Evolutionary conservation across 83 land plant species (phyloP).

Genomic region (Thuja plicata): DNA sequence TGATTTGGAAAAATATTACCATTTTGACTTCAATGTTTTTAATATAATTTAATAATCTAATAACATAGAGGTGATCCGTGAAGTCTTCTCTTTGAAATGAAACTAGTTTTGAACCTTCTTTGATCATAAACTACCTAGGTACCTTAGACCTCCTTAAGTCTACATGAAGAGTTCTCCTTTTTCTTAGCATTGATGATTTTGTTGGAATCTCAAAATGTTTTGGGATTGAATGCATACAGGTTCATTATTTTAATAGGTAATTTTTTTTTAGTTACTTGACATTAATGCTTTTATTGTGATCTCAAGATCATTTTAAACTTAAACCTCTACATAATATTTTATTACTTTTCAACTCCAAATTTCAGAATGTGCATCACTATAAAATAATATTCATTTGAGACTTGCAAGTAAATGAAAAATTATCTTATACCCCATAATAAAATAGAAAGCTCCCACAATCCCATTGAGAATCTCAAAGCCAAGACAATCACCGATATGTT

Average conservation of each 20-base stretch:
- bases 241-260: not conserved
- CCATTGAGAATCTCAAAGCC: too few relatives aligned
- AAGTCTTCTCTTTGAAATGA: not conserved
- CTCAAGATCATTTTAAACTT: too few relatives aligned
- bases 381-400: too few relatives aligned
- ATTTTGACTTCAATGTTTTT: not conserved
- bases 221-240: not conserved
- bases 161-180: not conserved
- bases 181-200: not conserved
- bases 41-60: not conserved
- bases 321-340: too few relatives aligned
- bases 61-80: not conserved
- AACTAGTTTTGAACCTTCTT: not conserved
- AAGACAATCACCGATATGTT: too few relatives aligned
- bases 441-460: too few relatives aligned
- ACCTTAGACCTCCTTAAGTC: not conserved
- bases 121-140: not conserved
- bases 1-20: not conserved
- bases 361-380: too few relatives aligned
- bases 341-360: too few relatives aligned
- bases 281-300: too few relatives aligned
- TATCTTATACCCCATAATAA: too few relatives aligned
- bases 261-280: not conserved
- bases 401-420: too few relatives aligned
- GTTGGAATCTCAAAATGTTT: not conserved